Evolutionary conservation across 2,329 filamentous ascomycete genomes (phyloP).

Genomic region (Colletotrichum ledebouriae): DNA sequence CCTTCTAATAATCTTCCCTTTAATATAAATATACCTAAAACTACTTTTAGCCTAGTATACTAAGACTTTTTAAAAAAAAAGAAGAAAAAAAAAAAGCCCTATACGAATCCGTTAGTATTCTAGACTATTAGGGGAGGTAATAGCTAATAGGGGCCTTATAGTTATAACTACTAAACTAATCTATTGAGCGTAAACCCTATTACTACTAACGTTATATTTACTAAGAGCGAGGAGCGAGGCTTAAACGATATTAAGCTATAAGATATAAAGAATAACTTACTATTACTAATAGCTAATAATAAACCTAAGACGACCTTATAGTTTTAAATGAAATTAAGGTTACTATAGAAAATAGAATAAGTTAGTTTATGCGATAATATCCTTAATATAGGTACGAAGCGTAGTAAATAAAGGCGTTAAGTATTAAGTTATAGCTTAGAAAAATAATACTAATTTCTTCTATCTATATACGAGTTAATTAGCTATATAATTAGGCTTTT

Average conservation of each 20-base stretch:
- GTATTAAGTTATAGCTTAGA: neutral
- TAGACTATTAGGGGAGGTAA: constrained; percentile 40
- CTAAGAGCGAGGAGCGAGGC: constrained; percentile 55
- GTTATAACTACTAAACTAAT: constrained; percentile 47
- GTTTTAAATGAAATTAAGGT: constrained; percentile 59
- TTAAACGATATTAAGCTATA: constrained; percentile 59
- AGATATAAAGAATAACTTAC: constrained; percentile 47
- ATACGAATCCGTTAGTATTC: constrained; percentile 38
- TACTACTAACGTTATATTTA: constrained; percentile 54
- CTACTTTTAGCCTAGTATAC: constrained; percentile 49
- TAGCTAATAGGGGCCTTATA: constrained; percentile 43
- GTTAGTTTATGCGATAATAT: constrained; percentile 9
- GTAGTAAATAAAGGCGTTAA: neutral
- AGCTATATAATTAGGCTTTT: no score
- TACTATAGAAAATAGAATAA: constrained; percentile 44
- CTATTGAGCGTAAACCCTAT: constrained; percentile 51
- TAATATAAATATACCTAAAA: constrained; percentile 56
- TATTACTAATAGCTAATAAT: constrained; percentile 39
- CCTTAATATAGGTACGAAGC: constrained; percentile 18
- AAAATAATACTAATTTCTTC: neutral
- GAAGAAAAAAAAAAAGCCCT: constrained; percentile 41
- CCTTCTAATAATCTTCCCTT: constrained; percentile 60
- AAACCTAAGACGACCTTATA: constrained; percentile 51
- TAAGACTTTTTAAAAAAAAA: constrained; percentile 51
- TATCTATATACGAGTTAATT: no score